Percentiles rank a stretch among this genome's conserved stretches.
Conservation (phyloP, 1,139 yeast species). For the Waltiozyma sp. region DNA sequence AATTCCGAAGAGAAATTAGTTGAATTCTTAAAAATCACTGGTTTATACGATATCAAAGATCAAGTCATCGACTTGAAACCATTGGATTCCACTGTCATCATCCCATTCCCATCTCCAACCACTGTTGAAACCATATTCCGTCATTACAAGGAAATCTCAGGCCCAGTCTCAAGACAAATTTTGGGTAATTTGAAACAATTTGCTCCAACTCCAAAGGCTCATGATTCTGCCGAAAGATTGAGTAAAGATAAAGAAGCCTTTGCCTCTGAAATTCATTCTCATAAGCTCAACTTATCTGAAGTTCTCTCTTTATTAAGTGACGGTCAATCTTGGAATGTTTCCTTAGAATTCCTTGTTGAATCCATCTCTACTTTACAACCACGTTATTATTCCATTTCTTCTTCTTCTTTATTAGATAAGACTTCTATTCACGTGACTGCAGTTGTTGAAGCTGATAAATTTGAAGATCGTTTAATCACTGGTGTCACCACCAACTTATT, state of each 20-base stretch:
- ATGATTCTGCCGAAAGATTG: constrained; percentile 38
- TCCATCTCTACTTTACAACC: constrained; percentile 76
- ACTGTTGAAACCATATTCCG: constrained; percentile 81
- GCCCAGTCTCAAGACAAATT: constrained; percentile 87
- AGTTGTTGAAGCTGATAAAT: constrained; percentile 54
- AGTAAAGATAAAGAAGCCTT: constrained; percentile 62
- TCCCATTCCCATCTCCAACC: constrained; percentile 86
- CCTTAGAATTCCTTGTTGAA: constrained; percentile 79
- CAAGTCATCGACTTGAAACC: constrained; percentile 55
- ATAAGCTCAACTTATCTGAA: constrained; percentile 67
- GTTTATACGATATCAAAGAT: constrained; percentile 41
- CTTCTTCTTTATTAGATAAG: constrained; percentile 75
- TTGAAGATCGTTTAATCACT: constrained; percentile 18
- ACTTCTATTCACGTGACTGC: constrained; percentile 75
- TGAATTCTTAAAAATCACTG: constrained; percentile 53
- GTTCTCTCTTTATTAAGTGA: constrained; percentile 51
- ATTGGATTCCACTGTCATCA: constrained; percentile 61
- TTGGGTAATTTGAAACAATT: constrained; percentile 69
- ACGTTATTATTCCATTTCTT: constrained; percentile 93
- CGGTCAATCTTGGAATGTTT: constrained; percentile 68
- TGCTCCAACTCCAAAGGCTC: constrained; percentile 62
- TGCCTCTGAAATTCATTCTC: constrained; percentile 49
- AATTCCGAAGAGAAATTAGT: constrained; percentile 69
- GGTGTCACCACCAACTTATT: constrained; percentile 92
- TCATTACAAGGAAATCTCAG: constrained; percentile 83